Conservation (phyloP, 1,284 basidiomycete genomes). For the Papiliotrema fonsecae region DNA sequence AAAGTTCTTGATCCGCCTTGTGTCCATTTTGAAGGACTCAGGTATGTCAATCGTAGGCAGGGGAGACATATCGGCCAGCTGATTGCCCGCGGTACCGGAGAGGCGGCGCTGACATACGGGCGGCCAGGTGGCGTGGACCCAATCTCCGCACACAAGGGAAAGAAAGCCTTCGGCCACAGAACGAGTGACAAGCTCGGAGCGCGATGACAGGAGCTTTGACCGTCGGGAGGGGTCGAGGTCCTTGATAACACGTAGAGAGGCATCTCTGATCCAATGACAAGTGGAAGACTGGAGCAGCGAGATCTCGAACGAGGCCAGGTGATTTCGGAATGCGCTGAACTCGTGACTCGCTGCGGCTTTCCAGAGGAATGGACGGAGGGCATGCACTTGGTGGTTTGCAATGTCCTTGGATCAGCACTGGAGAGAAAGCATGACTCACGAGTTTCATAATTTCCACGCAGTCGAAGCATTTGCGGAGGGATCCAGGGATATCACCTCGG, state of each 20-base stretch:
- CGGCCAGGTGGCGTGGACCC: conserved; percentile 41
- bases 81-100: conserved; percentile 21
- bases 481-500: conserved; percentile 61
- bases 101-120: conserved; percentile 33
- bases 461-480: conserved; percentile 80
- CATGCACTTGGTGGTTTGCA: conserved; percentile 88
- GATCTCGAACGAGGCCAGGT: conserved; percentile 22
- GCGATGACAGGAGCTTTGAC: conserved; percentile 23
- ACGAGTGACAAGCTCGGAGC: conserved; percentile 43
- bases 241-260: conserved; percentile 31
- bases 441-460: conserved; percentile 93
- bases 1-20: conserved; percentile 61
- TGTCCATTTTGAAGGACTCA: conserved; percentile 81
- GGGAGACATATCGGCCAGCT: conserved; percentile 43
- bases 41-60: conserved; percentile 54
- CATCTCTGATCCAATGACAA: conserved; percentile 31
- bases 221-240: conserved; percentile 18
- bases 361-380: conserved; percentile 76
- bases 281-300: conserved; percentile 26
- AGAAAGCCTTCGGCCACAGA: conserved; percentile 62
- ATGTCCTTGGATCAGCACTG: conserved; percentile 62
- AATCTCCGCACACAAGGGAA: conserved; percentile 58
- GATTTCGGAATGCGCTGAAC: conserved; percentile 61
- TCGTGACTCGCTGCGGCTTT: conserved; percentile 77
- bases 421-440: conserved; percentile 54